Evolutionary conservation across 192 early-diverging fungal species (phyloP).

Genomic region (Dispira parvispora): DNA sequence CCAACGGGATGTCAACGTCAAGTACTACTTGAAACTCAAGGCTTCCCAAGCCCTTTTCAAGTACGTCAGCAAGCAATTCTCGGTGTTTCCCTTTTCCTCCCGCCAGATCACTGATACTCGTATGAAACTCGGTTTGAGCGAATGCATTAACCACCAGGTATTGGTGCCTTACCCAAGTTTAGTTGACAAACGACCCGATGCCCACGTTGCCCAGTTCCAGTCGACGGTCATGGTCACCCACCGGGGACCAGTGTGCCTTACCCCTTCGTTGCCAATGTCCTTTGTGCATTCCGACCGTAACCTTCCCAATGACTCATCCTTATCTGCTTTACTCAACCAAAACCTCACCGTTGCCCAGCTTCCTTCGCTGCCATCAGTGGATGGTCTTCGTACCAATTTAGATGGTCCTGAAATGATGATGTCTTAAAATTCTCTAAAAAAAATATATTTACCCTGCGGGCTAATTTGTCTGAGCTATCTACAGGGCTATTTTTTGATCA

Average conservation of each 20-base stretch:
- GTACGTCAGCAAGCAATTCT: conserved; percentile 37
- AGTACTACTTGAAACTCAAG: conserved; percentile 52
- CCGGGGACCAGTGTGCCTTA: conserved; percentile 47
- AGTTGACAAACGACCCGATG: conserved; percentile 28
- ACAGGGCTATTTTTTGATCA: too few relatives aligned
- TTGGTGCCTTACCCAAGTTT: conserved; percentile 46
- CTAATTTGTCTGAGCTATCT: too few relatives aligned
- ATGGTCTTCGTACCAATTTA: too few relatives aligned
- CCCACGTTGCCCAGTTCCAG: conserved; percentile 59
- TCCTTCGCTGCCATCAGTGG: conserved; percentile 16
- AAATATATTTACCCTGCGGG: too few relatives aligned
- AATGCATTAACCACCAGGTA: conserved; percentile 42
- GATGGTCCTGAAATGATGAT: too few relatives aligned
- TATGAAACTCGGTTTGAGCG: conserved; percentile 44
- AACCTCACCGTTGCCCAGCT: conserved; percentile 17
- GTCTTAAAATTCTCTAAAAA: too few relatives aligned
- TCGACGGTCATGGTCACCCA: conserved; percentile 43
- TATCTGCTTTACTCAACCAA: conserved; percentile 24
- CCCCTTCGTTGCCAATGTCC: conserved; percentile 43
- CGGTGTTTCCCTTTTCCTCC: conserved; percentile 54
- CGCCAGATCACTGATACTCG: conserved; percentile 14
- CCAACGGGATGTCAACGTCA: conserved; percentile 54
- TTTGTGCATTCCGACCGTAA: conserved; percentile 54
- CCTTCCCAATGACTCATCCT: conserved; percentile 28
- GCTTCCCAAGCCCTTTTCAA: conserved; percentile 33